Base-by-base conservation (phyloP, 257 asterid genomes). In the Misopates orontium region DNA sequence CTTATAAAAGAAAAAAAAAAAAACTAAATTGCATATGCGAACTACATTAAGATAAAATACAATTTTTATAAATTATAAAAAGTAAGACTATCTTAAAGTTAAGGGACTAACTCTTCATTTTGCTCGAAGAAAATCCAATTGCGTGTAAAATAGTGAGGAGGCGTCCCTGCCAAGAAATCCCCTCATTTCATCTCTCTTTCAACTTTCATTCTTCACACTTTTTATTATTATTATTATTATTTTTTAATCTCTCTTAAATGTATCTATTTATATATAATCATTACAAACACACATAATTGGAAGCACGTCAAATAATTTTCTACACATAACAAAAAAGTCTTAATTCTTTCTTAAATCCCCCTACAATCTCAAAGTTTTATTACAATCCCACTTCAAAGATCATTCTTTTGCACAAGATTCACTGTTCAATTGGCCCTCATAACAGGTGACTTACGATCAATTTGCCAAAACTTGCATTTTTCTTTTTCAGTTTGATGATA, bases 81-180 rank as follows among this genome's bases (percentile, higher is more conserved):
- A n/a, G n/a, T n/a, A n/a, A n/a, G n/a, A n/a, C n/a, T n/a, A n/a
- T n/a, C n/a, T n/a, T n/a, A n/a, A n/a, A n/a, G n/a, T n/a, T n/a
- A n/a, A n/a, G n/a, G n/a, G n/a, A n/a, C n/a, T n/a, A n/a, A n/a
- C n/a, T n/a, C n/a, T n/a, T n/a, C n/a, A n/a, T n/a, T n/a, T n/a
- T n/a, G n/a, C n/a, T n/a, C n/a, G n/a, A 53, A 53, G 24, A 45
- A 71, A 25, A 66, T 61, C 64, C 25, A 70, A 60, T 63, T 78
- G 68, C 77, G 60, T 78, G 77, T 77, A 77, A 71, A 77, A 86
- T 61, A 75, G 64, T 20, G 49, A 71, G 81, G 74, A 80, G 84
- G 83, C 91, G 95, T 86, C 80, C 75, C 25, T 75, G 78, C 73
- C 83, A 87, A 87, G 96, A 75, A 82, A 84, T 55, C 79, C 70